Evolutionary conservation across 2,329 filamentous ascomycete genomes (phyloP), one percentile per base, ranked within the genome.

Genomic region (Pleurostoma richardsiae): DNA sequence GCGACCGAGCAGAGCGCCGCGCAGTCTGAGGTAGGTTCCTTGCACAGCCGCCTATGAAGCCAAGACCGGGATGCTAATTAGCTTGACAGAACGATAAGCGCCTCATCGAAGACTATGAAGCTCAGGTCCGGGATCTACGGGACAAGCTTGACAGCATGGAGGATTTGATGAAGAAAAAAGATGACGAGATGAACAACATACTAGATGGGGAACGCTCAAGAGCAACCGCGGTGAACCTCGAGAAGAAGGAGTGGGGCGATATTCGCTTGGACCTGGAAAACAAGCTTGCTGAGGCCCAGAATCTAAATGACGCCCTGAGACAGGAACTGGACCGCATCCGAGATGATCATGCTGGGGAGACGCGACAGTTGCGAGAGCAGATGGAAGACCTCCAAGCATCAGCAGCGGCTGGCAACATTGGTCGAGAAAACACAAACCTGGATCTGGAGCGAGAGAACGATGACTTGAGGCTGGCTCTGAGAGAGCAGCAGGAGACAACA

Each of bases 401-500:
- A 1, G 50, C 45, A 51, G 46, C 64, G 50, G 40, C 57, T 60
- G 40, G 46, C 29, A 39, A 56, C n/a, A 43, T 49, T 5, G 45
- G 43, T 11, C 40, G 43, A 26, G 19, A 19, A 19, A 60, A 56
- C 4, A 69, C 61, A 36, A 74, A 83, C 55, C 58, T 70, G 3
- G 82, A 86, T 42, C 69, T 85, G 49, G 77, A 82, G 58, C 73
- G 72, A 41, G 85, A 89, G 58, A 88, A 96, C 57, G 77, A 85
- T 47, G 79, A 81, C 40, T 68, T 91, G 27, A 81, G 86, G 52
- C 64, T 67, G 33, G 78, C 85, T 30, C 68, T 92, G 27, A 70
- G 74, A 44, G 78, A 91, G 52, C 92, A 97, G 63, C 85, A 90
- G 55, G 79, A 86, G 48, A 79, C 94, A 3, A 95, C 90, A 0